Conservation (phyloP, 306 rosid species). For the Ochetophila trinervis region DNA sequence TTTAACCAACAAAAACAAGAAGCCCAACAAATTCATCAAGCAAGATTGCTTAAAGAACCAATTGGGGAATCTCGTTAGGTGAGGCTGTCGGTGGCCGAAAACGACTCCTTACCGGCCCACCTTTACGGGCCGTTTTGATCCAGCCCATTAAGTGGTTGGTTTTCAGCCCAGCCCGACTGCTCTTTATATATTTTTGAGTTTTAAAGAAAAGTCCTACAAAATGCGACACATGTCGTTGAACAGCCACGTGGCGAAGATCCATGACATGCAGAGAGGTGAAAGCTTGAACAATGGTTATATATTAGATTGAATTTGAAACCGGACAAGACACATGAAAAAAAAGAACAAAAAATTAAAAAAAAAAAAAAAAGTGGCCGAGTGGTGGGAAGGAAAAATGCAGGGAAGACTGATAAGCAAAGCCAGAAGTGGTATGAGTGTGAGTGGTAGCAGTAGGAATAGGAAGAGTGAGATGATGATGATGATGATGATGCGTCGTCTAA, state of each 20-base stretch:
- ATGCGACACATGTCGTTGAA: neutral
- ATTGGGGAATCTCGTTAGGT: neutral
- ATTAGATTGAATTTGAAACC: too few relatives aligned
- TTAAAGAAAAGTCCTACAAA: neutral
- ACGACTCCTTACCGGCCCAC: slow-evolving; percentile 25
- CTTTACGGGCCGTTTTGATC: neutral
- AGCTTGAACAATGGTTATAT: too few relatives aligned
- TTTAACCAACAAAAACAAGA: neutral
- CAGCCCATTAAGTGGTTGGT: slow-evolving; percentile 14
- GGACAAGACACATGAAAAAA: too few relatives aligned
- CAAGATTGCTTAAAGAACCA: too few relatives aligned
- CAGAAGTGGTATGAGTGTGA: slow-evolving; percentile 2
- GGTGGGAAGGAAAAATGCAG: too few relatives aligned
- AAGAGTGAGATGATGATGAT: neutral
- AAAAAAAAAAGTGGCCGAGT: neutral
- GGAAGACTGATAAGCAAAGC: too few relatives aligned
- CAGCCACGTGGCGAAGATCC: too few relatives aligned
- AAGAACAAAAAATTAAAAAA: too few relatives aligned
- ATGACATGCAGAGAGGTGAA: too few relatives aligned
- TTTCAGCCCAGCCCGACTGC: slow-evolving; percentile 26
- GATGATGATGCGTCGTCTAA: slow-evolving; percentile 13
- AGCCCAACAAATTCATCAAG: neutral
- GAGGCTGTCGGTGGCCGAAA: slow-evolving; percentile 34
- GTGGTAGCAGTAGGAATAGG: neutral
- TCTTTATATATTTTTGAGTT: too few relatives aligned